Conservation (phyloP, 2,329 filamentous ascomycete genomes). For the Hansfordia pulvinata region DNA sequence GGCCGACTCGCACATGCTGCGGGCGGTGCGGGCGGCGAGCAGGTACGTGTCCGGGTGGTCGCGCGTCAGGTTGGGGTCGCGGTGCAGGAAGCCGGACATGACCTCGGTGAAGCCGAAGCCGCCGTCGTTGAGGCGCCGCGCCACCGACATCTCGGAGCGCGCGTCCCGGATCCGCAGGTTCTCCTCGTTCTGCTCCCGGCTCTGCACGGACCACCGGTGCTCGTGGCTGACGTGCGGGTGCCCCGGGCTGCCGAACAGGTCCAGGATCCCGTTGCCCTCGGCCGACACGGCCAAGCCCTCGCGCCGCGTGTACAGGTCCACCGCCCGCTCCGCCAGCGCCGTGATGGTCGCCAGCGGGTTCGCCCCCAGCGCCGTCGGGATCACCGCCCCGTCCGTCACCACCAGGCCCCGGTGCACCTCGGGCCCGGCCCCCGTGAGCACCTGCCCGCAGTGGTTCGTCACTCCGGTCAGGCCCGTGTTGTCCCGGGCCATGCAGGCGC, state of each 20-base stretch:
- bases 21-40: conserved; percentile 35
- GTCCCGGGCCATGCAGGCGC: conserved; percentile 48
- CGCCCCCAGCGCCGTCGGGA: conserved; percentile 48
- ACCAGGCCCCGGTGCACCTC: conserved; percentile 44
- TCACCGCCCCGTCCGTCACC: conserved; percentile 45
- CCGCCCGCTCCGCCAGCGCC: conserved; percentile 50
- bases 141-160: conserved; percentile 23
- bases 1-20: conserved; percentile 38
- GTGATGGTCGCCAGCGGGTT: conserved; percentile 60
- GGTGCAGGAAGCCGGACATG: conserved; percentile 48
- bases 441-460: conserved; percentile 45
- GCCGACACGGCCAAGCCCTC: conserved; percentile 28
- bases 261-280: conserved; percentile 30
- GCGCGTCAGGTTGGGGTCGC: conserved; percentile 22
- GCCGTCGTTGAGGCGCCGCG: conserved; percentile 26
- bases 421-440: conserved; percentile 37
- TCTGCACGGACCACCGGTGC: conserved; percentile 6
- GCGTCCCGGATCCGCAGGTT: conserved; percentile 20
- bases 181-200: conserved; percentile 18
- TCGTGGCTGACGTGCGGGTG: conserved; percentile 13
- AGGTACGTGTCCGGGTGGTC: conserved; percentile 38
- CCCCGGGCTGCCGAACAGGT: conserved; percentile 40
- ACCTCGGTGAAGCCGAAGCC: conserved; percentile 51
- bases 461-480: conserved; percentile 42
- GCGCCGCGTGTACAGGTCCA: conserved; percentile 33